Conservation (phyloP, 202 grass and related monocot species). For the Miscanthus sacchariflorus region DNA sequence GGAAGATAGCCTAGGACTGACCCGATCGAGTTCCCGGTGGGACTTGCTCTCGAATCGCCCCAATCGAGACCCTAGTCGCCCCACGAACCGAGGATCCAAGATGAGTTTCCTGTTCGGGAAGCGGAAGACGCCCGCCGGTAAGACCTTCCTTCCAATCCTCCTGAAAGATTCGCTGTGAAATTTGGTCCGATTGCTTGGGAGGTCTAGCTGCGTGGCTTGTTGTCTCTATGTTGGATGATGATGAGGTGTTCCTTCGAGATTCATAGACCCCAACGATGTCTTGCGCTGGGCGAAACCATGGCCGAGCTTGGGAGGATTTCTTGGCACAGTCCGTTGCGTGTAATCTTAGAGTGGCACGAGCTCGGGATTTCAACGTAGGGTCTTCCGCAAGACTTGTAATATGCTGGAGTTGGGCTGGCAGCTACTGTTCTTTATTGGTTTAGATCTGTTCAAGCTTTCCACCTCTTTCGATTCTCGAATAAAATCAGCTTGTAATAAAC, state of each 20-base stretch:
- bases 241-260: neutral
- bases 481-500: neutral
- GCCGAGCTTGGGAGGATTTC: neutral
- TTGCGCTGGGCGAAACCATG: neutral
- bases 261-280: neutral
- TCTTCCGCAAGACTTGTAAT: neutral
- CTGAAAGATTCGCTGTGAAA: neutral
- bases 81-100: conserved; percentile 40
- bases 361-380: neutral
- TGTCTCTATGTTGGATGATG: neutral
- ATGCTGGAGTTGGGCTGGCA: neutral
- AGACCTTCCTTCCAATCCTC: neutral
- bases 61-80: neutral
- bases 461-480: neutral
- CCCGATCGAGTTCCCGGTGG: neutral
- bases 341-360: neutral
- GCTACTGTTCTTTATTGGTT: neutral
- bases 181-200: neutral
- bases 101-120: conserved; percentile 94
- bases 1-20: neutral
- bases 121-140: conserved; percentile 87
- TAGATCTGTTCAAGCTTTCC: neutral
- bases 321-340: neutral
- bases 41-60: neutral
- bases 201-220: neutral